These are phyloP conservation scores for Dalbergia cultrata DNA, from an alignment of 306 rosid genomes.

Conservation along the genomic window DNA sequence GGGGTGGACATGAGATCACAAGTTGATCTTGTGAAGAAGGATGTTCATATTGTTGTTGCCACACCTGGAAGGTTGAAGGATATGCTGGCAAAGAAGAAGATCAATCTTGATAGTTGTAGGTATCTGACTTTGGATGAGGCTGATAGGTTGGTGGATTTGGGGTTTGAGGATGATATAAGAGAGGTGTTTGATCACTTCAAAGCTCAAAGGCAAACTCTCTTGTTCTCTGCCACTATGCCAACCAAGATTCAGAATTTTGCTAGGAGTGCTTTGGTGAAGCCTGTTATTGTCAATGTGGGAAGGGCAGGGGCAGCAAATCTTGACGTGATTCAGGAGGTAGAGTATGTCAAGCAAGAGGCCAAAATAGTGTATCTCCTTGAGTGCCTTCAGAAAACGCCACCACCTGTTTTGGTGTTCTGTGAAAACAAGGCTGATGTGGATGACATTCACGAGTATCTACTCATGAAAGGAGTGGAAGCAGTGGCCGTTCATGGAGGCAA, in stretches of 20 bases:
- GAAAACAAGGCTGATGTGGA: constrained; percentile 96
- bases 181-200: constrained; percentile 95
- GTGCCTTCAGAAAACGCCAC: constrained; percentile 90
- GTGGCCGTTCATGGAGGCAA: constrained; percentile 97
- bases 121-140: constrained; percentile 94
- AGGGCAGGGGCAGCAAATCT: constrained; percentile 96
- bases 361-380: constrained; percentile 91
- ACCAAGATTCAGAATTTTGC: constrained; percentile 92
- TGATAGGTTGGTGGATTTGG: constrained; percentile 91
- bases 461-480: constrained; percentile 93
- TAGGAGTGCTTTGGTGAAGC: constrained; percentile 82
- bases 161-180: constrained; percentile 89
- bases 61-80: constrained; percentile 97
- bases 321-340: constrained; percentile 93
- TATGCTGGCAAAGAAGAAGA: constrained; percentile 93
- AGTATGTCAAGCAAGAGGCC: constrained; percentile 95
- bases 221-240: constrained; percentile 97
- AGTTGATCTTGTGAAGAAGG: constrained; percentile 85
- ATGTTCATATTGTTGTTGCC: constrained; percentile 97
- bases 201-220: constrained; percentile 89
- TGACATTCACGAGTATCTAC: constrained; percentile 94
- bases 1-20: constrained; percentile 94
- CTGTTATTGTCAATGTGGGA: constrained; percentile 82
- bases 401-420: constrained; percentile 88
- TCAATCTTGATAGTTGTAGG: constrained; percentile 90